A percentile compares a stretch with the other conserved stretches of the same genome.
These are phyloP conservation scores for Dendrothele bispora DNA, from an alignment of 768 basidiomycete genomes.

Conservation along the genomic window DNA sequence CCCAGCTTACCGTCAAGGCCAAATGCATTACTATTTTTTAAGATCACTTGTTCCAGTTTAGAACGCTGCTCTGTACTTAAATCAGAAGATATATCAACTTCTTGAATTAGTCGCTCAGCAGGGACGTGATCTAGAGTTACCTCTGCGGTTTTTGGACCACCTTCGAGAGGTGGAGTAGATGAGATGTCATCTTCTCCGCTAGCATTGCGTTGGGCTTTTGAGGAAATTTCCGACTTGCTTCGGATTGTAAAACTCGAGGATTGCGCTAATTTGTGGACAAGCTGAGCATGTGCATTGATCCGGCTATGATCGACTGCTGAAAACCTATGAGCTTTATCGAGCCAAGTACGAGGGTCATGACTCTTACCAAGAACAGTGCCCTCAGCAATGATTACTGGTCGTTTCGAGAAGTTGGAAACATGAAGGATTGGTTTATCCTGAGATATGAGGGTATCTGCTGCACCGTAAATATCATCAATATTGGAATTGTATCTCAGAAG, in stretches of 20 bases:
- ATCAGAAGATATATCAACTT: background rate
- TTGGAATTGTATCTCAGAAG: background rate
- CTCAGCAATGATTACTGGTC: background rate
- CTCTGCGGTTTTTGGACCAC: slow-evolving; percentile 14
- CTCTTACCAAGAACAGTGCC: background rate
- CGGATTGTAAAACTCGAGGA: background rate
- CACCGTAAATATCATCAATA: background rate
- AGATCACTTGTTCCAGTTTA: background rate
- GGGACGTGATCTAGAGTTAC: slow-evolving; percentile 4
- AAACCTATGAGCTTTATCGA: background rate
- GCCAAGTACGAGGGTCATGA: background rate
- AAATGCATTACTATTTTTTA: background rate
- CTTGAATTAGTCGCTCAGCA: background rate
- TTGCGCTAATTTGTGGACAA: slow-evolving; percentile 3
- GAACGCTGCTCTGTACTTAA: background rate
- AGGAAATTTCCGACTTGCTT: background rate
- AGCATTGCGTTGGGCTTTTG: background rate
- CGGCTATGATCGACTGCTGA: background rate
- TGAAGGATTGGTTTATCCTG: background rate
- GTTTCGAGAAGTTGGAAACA: background rate
- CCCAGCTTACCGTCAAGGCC: background rate
- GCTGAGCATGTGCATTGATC: background rate
- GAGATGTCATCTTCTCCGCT: background rate
- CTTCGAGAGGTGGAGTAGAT: background rate
- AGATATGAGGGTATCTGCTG: background rate